Evolutionary conservation across 345 rosid genomes (phyloP).

Genomic region (Aethionema arabicum): DNA sequence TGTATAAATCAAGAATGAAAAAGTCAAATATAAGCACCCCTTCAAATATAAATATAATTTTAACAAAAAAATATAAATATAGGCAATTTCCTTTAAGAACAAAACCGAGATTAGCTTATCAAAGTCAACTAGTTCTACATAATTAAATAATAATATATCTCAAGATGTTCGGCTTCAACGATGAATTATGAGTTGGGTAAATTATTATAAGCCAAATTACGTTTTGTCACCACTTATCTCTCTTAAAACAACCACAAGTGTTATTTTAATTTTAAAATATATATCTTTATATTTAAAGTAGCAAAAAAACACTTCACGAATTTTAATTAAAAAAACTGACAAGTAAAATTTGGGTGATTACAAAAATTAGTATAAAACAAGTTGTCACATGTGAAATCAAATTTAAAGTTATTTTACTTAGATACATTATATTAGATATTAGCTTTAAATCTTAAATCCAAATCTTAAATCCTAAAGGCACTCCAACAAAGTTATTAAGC

Average conservation of each 20-base stretch:
- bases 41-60: background rate
- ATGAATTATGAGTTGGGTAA: slow-evolving; percentile 17
- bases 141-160: background rate
- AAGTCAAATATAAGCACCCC: slow-evolving; percentile 31
- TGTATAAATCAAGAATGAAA: slow-evolving; percentile 10
- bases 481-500: too few relatives aligned
- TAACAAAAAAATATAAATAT: background rate
- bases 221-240: slow-evolving; percentile 19
- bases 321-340: too few relatives aligned
- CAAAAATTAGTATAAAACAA: too few relatives aligned
- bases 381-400: too few relatives aligned
- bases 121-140: slow-evolving; percentile 26
- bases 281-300: too few relatives aligned
- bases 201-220: slow-evolving; percentile 18
- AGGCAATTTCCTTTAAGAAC: slow-evolving; percentile 10
- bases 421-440: too few relatives aligned
- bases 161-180: slow-evolving; percentile 24
- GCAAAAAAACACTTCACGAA: too few relatives aligned
- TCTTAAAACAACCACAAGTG: background rate
- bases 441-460: too few relatives aligned
- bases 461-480: too few relatives aligned
- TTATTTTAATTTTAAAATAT: background rate
- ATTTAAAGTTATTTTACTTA: too few relatives aligned
- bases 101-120: slow-evolving; percentile 24
- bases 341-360: too few relatives aligned